A percentile compares a stretch with the other conserved stretches of the same genome.
phyloP scores from a whole-genome alignment of 176 grass and related monocot species.

The Sorghum bicolor region DNA sequence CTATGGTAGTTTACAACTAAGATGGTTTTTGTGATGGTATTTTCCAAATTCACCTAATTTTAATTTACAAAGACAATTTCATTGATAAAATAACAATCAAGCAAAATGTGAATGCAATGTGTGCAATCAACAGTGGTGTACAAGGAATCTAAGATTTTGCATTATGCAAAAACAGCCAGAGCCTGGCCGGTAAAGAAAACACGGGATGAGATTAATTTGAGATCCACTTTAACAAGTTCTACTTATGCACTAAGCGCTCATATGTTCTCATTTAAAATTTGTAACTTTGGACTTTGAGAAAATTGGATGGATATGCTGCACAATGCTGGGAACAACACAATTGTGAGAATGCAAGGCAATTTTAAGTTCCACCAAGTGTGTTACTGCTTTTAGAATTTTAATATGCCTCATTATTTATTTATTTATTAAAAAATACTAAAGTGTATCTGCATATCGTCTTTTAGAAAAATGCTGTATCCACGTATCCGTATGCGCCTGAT shows the following conservation, averaged over 20 bases:
- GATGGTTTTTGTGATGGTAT: not conserved
- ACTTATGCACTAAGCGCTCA: too few species aligned
- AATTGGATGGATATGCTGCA: too few species aligned
- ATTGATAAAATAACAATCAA: not conserved
- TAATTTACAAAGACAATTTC: not conserved
- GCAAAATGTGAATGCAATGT: not conserved
- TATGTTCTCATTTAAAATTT: too few species aligned
- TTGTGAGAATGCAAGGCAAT: too few species aligned
- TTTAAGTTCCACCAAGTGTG: too few species aligned
- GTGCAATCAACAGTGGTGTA: not conserved
- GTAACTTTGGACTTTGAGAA: too few species aligned
- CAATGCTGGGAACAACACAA: too few species aligned
- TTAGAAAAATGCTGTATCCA: not conserved
- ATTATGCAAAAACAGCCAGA: not conserved
- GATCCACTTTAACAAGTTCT: too few species aligned
- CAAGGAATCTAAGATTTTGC: not conserved
- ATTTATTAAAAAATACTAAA: too few species aligned
- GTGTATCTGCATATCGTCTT: not conserved
- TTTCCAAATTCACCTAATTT: not conserved
- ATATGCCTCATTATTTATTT: too few species aligned
- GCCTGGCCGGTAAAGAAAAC: not conserved
- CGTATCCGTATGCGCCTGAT: not conserved
- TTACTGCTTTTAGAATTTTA: too few species aligned
- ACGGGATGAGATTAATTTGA: not conserved
- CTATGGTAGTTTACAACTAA: not conserved